Evolutionary conservation across 2,329 filamentous ascomycete genomes (phyloP), one percentile per base, ranked within the genome.

Genomic region (Nothomitra cinnamomea): DNA sequence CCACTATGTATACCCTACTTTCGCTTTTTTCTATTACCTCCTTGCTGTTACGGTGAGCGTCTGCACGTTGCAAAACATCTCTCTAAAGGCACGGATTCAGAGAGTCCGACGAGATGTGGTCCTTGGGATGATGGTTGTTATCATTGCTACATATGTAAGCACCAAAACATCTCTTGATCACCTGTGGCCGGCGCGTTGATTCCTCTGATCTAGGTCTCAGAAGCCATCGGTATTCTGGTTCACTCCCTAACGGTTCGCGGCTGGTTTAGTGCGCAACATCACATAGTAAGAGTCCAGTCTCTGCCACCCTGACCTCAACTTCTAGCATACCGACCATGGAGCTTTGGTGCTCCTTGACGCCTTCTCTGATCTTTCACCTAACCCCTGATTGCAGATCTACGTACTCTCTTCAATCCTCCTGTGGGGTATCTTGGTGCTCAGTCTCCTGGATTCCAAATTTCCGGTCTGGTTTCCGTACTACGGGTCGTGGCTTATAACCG

Each of bases 391-490:
- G 48, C 42, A 72, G 70, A 61, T 85, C 53, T 77, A 79, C 53
- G 67, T 76, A 38, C 66, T 85, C 24, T 76, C 80, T 1, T 82
- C 78, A 53, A 70, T 80, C 47, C 65, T 85, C 25, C 70, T 79
- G n/a, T 86, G 82, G 64, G 74, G 77, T 2, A 72, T 81, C 13
- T 71, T 83, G 58, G 67, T 79, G 55, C 70, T 75, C 41, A 72
- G 71, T 19, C 69, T 84, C 13, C 66, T 70, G 1, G 74, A 78
- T 52, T 67, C 69, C 17, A 62, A 69, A 28, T 69, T 71, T 52
- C 70, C 73, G 1, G 70, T 78, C 8, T 82, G 79, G 72, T 79
- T 81, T 58, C 79, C 81, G 0, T 80, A 79, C 57, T 75, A 76
- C 57, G 80, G 79, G 17, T 76, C 77, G 12, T 83, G 81, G 72